Evolutionary conservation across 2,329 filamentous ascomycete genomes (phyloP), one percentile per base, ranked within the genome.

Genomic region (Alternaria conjuncta): DNA sequence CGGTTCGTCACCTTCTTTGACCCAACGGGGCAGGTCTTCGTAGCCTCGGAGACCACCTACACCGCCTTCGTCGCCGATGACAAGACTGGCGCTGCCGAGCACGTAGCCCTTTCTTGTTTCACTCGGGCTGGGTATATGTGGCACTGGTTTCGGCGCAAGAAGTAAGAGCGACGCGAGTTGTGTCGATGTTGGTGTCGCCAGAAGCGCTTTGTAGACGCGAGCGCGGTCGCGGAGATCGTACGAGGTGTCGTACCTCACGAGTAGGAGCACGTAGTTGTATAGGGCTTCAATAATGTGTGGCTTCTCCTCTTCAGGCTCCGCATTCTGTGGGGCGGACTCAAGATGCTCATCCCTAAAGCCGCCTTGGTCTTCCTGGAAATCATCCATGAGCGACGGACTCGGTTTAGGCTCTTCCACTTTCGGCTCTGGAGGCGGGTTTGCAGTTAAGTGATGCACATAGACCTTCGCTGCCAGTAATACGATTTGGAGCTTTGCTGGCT

Each of bases 381-480:
- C 70, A 20, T 72, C 76, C 6, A 79, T 65, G 0, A 76, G 56
- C 0, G 76, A 65, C 2, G 60, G 59, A 18, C 32, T 73, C 21
- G 66, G 65, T 21, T 71, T 78, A 51, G 23, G 70, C 43, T 59
- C 76, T 60, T 76, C 75, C 18, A 71, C 70, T 69, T 79, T 80
- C 65, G 82, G 65, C 58, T 77, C 66, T 26, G 78, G 69, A n/a
- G 75, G 81, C 70, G 70, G 82, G 74, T 88, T 85, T 64, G 87
- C 86, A 74, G 93, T 93, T 43, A 98, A 81, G 75, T 96, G 89
- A 73, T 98, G 93, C 15, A 98, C 86, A 76, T 98, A 98, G 2
- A 98, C 94, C 76, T 98, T 98, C n/a, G 96, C 95, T 7, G 92
- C 96, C 4, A 99, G 86, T 1, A 99, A 85, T 15, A 99, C 86